Evolutionary conservation across 495 filamentous ascomycete genomes (phyloP).

Genomic region (Daldinia childiae): DNA sequence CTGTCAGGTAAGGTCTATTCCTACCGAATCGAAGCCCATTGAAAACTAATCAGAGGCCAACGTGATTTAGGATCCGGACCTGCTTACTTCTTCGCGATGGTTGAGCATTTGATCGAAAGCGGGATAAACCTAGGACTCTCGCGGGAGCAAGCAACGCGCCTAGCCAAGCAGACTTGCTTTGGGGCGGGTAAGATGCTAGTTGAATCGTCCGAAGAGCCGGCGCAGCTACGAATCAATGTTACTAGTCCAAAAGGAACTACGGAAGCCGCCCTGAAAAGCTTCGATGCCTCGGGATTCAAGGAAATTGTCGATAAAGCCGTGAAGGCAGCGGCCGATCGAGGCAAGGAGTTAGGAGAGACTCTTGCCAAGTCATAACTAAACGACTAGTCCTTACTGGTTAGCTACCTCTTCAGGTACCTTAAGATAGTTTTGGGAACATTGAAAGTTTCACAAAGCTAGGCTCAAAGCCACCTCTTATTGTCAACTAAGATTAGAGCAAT

Average conservation of each 20-base stretch:
- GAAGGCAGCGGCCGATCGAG: constrained; percentile 42
- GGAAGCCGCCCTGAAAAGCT: constrained; percentile 47
- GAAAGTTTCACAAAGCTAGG: no score
- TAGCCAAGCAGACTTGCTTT: constrained; percentile 50
- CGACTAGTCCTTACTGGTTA: not conserved
- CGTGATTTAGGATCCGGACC: constrained; percentile 46
- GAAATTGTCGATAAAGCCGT: constrained; percentile 46
- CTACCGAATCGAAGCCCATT: not conserved
- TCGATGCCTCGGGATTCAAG: constrained; percentile 47
- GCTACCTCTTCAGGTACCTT: no score
- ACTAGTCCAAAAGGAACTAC: constrained; percentile 51
- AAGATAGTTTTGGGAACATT: not conserved
- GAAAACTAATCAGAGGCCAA: constrained; percentile 14
- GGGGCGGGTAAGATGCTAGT: constrained; percentile 49
- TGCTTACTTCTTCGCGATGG: constrained; percentile 51
- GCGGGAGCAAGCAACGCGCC: constrained; percentile 46
- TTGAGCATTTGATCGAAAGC: constrained; percentile 49
- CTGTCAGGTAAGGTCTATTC: constrained; percentile 46
- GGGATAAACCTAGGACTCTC: constrained; percentile 45
- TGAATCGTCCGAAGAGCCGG: constrained; percentile 45
- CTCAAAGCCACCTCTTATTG: no score
- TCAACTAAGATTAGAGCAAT: not conserved
- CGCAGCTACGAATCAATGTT: constrained; percentile 49
- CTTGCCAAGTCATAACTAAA: constrained; percentile 29
- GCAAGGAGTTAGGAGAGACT: constrained; percentile 45